These are phyloP conservation scores for Phaffia rhodozyma DNA, from an alignment of 1,284 basidiomycete genomes.

Conservation along the genomic window DNA sequence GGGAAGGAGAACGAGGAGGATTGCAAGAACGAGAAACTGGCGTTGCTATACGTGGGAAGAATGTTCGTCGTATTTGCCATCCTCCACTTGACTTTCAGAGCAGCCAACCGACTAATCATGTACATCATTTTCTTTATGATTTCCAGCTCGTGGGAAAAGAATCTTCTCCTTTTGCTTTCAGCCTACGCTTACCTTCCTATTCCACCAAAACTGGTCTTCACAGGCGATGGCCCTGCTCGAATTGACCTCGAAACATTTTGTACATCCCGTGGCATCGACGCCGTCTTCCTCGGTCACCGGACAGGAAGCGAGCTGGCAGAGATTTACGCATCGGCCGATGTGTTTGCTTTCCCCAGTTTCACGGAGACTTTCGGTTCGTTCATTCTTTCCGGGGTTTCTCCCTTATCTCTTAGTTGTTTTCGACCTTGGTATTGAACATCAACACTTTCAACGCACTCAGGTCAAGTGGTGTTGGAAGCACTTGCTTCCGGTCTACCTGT, in stretches of 20 bases:
- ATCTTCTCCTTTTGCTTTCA: slow-evolving; percentile 43
- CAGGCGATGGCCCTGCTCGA: slow-evolving; percentile 45
- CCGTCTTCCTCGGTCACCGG: slow-evolving; percentile 43
- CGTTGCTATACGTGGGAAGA: slow-evolving; percentile 35
- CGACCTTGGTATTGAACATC: slow-evolving; percentile 37
- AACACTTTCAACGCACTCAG: slow-evolving; percentile 19
- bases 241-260: slow-evolving; percentile 40
- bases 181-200: slow-evolving; percentile 36
- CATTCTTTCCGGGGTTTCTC: neutral
- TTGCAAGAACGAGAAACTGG: slow-evolving; percentile 22
- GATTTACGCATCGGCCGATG: slow-evolving; percentile 43
- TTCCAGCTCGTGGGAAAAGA: slow-evolving; percentile 45
- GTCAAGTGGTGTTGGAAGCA: slow-evolving; percentile 47
- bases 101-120: slow-evolving; percentile 23
- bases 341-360: slow-evolving; percentile 45
- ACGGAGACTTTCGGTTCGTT: slow-evolving; percentile 32
- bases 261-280: slow-evolving; percentile 36
- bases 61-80: slow-evolving; percentile 26
- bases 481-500: slow-evolving; percentile 46
- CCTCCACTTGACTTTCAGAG: too few relatives aligned
- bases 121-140: slow-evolving; percentile 15
- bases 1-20: slow-evolving; percentile 14
- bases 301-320: slow-evolving; percentile 35
- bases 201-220: slow-evolving; percentile 42
- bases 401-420: slow-evolving; percentile 26